Evolutionary conservation across 2,329 filamentous ascomycete species (phyloP).

Genomic region (Stachybotrys elegans): DNA sequence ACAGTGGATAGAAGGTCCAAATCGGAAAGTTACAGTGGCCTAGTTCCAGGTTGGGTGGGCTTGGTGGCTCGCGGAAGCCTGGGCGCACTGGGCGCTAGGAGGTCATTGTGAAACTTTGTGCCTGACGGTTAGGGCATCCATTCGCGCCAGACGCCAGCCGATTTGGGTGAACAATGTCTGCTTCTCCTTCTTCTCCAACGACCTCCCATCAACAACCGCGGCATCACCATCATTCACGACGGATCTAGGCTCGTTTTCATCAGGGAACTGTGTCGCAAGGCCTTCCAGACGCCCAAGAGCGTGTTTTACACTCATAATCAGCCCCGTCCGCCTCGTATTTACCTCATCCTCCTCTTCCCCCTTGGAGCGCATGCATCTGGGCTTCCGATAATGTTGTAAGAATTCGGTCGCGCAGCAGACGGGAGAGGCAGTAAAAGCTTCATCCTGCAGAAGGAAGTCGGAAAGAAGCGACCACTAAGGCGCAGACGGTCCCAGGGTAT

Average conservation of each 20-base stretch:
- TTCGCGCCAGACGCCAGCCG: conserved; percentile 15
- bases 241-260: conserved; percentile 14
- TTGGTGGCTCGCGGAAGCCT: too few relatives aligned
- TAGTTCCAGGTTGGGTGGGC: too few relatives aligned
- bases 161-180: conserved; percentile 19
- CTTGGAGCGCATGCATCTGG: conserved; percentile 2
- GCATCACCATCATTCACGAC: conserved; percentile 18
- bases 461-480: conserved; percentile 9
- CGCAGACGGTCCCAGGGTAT: conserved; percentile 17
- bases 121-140: conserved; percentile 26
- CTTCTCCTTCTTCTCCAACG: conserved; percentile 26
- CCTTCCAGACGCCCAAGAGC: conserved; percentile 12
- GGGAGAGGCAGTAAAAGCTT: conserved; percentile 11
- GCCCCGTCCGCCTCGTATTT: conserved; percentile 7
- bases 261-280: conserved; percentile 17
- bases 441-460: conserved; percentile 10
- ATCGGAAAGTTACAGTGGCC: too few relatives aligned
- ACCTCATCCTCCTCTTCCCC: not conserved
- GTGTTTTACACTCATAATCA: too few relatives aligned
- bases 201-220: conserved; percentile 21
- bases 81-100: too few relatives aligned
- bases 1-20: too few relatives aligned
- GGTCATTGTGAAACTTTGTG: conserved; percentile 20
- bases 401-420: not conserved
- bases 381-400: conserved; percentile 28